Evolutionary conservation across 768 basidiomycete genomes (phyloP).

Genomic region (Tephrocybe sp.): DNA sequence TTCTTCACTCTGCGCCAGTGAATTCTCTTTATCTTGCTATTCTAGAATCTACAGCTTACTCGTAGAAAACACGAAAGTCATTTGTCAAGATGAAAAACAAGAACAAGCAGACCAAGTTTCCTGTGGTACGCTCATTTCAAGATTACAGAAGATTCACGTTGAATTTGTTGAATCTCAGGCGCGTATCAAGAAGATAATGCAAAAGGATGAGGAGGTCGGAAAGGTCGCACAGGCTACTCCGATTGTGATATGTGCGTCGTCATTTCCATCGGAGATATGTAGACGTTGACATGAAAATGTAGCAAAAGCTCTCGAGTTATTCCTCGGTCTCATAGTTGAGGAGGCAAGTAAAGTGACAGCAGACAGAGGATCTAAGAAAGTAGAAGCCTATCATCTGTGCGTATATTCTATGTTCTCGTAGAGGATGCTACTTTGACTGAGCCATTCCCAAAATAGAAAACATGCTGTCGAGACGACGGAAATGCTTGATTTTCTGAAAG

Average conservation of each 20-base stretch:
- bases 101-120: slow-evolving; percentile 89
- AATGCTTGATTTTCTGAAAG: slow-evolving; percentile 91
- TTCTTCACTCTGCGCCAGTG: neutral
- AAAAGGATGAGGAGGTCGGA: slow-evolving; percentile 98
- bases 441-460: slow-evolving; percentile 56
- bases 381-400: slow-evolving; percentile 91
- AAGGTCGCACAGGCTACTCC: slow-evolving; percentile 97
- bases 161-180: slow-evolving; percentile 74
- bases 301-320: slow-evolving; percentile 95
- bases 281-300: slow-evolving; percentile 3
- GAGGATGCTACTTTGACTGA: neutral
- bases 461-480: slow-evolving; percentile 86
- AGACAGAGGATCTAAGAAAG: slow-evolving; percentile 78
- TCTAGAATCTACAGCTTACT: neutral
- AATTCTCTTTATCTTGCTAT: neutral
- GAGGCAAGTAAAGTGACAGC: slow-evolving; percentile 78
- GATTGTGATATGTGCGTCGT: slow-evolving; percentile 85
- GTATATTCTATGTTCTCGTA: slow-evolving; percentile 31
- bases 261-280: neutral
- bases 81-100: slow-evolving; percentile 75
- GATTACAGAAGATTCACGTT: too few relatives aligned
- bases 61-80: neutral
- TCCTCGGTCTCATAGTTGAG: slow-evolving; percentile 80
- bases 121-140: slow-evolving; percentile 75
- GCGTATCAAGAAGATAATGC: slow-evolving; percentile 99